These are phyloP conservation scores for Tetrastigma voinierianum DNA, from an alignment of 164 flowering plant species.

Conservation along the genomic window DNA sequence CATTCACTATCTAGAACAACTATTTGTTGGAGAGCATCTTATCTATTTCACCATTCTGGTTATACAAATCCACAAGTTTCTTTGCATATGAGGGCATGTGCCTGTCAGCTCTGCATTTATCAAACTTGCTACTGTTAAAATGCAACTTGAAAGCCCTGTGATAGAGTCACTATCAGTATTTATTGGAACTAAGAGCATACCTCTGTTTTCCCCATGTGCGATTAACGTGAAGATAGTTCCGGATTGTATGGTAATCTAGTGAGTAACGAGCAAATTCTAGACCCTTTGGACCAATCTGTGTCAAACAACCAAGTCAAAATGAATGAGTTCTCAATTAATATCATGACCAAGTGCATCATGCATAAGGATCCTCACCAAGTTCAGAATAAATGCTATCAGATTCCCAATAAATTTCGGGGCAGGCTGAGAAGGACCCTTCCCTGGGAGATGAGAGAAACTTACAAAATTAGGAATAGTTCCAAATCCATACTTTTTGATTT, in stretches of 20 bases:
- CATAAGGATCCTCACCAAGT: conserved; percentile 53
- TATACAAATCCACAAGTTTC: conserved; percentile 81
- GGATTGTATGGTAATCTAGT: conserved; percentile 89
- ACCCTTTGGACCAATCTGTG: conserved; percentile 95
- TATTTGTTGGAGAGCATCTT: conserved; percentile 58
- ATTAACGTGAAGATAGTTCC: conserved; percentile 77
- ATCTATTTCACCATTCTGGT: conserved; percentile 82
- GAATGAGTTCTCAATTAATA: background rate
- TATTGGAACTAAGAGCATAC: conserved; percentile 24
- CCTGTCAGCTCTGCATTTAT: conserved; percentile 67
- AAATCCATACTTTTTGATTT: no score
- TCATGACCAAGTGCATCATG: conserved; percentile 48
- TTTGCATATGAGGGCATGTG: conserved; percentile 92
- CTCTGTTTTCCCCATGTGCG: conserved; percentile 90
- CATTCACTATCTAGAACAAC: conserved; percentile 4
- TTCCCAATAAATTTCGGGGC: conserved; percentile 89
- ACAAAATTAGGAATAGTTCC: no score
- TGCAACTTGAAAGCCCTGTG: background rate
- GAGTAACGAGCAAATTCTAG: conserved; percentile 97
- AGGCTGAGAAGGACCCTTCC: conserved; percentile 82
- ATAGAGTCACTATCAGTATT: background rate
- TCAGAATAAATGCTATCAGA: conserved; percentile 75
- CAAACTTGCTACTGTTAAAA: conserved; percentile 1
- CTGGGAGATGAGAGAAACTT: conserved; percentile 30
- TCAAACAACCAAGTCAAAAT: conserved; percentile 12